These are phyloP conservation scores for Claviceps sp. DNA, from an alignment of 2,329 filamentous ascomycete genomes.

Conservation along the genomic window DNA sequence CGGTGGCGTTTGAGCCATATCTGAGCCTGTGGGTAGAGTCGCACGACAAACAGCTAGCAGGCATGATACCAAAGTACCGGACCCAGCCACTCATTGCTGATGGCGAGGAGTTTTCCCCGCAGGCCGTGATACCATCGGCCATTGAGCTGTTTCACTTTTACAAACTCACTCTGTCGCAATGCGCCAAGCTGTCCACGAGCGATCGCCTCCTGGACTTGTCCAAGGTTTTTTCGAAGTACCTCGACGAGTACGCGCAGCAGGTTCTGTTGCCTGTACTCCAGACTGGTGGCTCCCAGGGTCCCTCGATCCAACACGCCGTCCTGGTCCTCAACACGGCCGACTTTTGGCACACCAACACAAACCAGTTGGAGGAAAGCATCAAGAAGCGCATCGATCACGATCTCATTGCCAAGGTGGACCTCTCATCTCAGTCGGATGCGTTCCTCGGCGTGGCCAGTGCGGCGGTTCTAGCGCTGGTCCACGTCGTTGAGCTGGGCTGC, in stretches of 20 bases:
- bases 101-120: slow-evolving; percentile 85
- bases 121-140: slow-evolving; percentile 82
- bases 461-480: slow-evolving; percentile 70
- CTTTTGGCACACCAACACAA: slow-evolving; percentile 90
- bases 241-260: slow-evolving; percentile 91
- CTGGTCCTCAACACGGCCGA: slow-evolving; percentile 92
- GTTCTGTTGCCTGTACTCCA: slow-evolving; percentile 65
- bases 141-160: slow-evolving; percentile 98
- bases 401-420: slow-evolving; percentile 61
- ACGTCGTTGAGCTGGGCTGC: slow-evolving; percentile 67
- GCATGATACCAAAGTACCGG: slow-evolving; percentile 78
- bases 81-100: slow-evolving; percentile 63
- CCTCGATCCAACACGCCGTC: slow-evolving; percentile 60
- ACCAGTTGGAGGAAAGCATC: slow-evolving; percentile 88
- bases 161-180: slow-evolving; percentile 82
- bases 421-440: slow-evolving; percentile 85
- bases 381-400: slow-evolving; percentile 78
- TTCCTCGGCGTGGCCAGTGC: slow-evolving; percentile 92
- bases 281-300: slow-evolving; percentile 36
- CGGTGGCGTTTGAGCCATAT: slow-evolving; percentile 93
- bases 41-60: slow-evolving; percentile 76
- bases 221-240: slow-evolving; percentile 75
- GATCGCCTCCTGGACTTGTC: slow-evolving; percentile 73
- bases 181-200: slow-evolving; percentile 90
- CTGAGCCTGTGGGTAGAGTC: slow-evolving; percentile 94